Evolutionary conservation across 73 alveolate species (phyloP).

Genomic region (Tetrahymena malaccensis): DNA sequence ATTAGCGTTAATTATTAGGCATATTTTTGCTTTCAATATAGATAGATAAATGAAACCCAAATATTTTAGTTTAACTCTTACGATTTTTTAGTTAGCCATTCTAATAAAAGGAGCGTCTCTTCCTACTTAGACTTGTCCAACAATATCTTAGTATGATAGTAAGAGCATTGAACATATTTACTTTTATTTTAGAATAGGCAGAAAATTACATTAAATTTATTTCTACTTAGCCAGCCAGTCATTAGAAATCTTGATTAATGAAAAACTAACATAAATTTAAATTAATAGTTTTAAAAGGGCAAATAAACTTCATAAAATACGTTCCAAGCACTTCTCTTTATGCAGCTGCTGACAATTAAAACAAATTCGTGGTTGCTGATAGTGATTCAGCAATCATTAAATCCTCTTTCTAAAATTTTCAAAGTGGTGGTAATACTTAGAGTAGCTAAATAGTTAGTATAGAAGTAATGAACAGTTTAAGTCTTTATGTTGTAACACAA

Average conservation of each 20-base stretch:
- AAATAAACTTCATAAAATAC: not conserved
- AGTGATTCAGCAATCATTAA: not conserved
- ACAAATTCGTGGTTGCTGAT: not conserved
- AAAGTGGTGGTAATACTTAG: not conserved
- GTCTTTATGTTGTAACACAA: not conserved
- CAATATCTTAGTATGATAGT: not conserved
- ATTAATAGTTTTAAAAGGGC: not conserved
- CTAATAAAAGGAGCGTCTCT: not conserved
- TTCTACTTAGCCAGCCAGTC: not conserved
- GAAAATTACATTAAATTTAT: no score
- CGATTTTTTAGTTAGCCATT: not conserved
- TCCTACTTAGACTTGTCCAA: not conserved
- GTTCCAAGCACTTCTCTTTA: not conserved
- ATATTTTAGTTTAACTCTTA: no score
- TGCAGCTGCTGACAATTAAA: not conserved
- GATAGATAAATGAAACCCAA: not conserved
- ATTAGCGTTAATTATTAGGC: no score
- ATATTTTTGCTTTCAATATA: no score
- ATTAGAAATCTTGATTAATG: not conserved
- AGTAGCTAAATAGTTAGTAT: not conserved
- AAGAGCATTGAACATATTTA: not conserved
- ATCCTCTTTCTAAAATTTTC: not conserved
- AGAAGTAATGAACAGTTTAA: not conserved
- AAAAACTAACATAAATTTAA: not conserved
- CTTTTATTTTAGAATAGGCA: not conserved